Evolutionary conservation across 148 eudicot genomes (phyloP), one percentile per base, ranked within the genome.

Genomic region (Nepenthes gracilis): DNA sequence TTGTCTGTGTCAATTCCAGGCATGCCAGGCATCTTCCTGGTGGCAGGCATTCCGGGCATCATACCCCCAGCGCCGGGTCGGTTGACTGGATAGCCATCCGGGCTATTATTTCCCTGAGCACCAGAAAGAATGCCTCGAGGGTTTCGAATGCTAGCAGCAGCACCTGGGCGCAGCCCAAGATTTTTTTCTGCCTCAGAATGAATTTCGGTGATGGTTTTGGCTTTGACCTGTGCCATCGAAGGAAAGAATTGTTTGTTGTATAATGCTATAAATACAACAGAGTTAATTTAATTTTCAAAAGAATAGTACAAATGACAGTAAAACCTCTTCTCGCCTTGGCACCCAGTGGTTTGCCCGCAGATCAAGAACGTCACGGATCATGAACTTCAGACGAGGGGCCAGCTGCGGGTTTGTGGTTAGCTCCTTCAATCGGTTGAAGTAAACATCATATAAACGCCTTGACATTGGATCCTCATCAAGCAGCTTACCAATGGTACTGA

Each of bases 41-140:
- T 12, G 12, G 92, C 92, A 0, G 95, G 99, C 87, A 77, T 82
- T 49, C 98, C 98, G 0, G 95, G 99, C 96, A 93, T 93, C 96
- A 89, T 84, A 50, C 96, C 97, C 50, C 95, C 97, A 1, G 81
- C 14, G 34, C 97, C 97, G 12, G 86, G 87, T 33, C 90, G 84
- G 63, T 85, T 85, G 53, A 74, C 63, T 6, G 79, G 79, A 58
- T 68, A 86, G 15, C 88, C 83, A 32, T 74, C 81, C 7, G 91
- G 79, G 58, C 80, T 61, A 2, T 71, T 55, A 64, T 60, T 77
- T 37, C 92, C 92, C 68, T 82, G 95, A 33, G 77, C 74, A 36
- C 79, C 74, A 47, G 96, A 62, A 56, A 75, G 70, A 47, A 71
- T 58, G 13, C 75, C 76, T 55, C 90, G 95, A 50, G 65, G 58